These are phyloP conservation scores for Cyberlindnera petersonii DNA, from an alignment of 805 yeast genomes.

Conservation along the genomic window DNA sequence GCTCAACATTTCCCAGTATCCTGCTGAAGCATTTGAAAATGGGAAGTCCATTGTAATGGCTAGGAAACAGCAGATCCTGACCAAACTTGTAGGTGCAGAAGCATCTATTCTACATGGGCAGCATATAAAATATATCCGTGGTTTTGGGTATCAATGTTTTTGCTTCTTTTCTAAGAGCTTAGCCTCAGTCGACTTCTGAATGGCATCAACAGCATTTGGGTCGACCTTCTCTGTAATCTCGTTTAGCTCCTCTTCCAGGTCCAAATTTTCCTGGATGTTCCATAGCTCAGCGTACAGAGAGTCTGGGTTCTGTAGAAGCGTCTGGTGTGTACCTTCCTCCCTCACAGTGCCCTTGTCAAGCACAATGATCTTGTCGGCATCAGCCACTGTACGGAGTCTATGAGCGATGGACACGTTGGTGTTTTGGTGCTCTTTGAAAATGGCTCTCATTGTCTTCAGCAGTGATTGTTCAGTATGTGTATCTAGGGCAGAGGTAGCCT, in stretches of 20 bases:
- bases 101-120: not conserved
- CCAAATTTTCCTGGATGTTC: conserved; percentile 85
- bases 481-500: conserved; percentile 94
- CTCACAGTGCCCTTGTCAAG: conserved; percentile 71
- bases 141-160: not conserved
- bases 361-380: conserved; percentile 89
- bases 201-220: not conserved
- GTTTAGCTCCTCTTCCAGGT: conserved; percentile 39
- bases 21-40: no score
- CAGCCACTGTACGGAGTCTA: conserved; percentile 88
- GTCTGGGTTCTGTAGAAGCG: conserved; percentile 46
- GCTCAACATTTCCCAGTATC: no score
- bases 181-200: conserved; percentile 11
- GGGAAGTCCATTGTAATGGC: no score
- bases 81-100: no score
- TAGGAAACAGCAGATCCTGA: no score
- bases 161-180: conserved; percentile 6
- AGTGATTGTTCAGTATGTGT: conserved; percentile 92
- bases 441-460: conserved; percentile 63
- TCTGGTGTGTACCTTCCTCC: conserved; percentile 84
- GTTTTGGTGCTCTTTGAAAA: conserved; percentile 53
- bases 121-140: not conserved
- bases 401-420: conserved; percentile 94
- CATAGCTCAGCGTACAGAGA: conserved; percentile 80
- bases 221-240: conserved; percentile 22